phyloP scores from a whole-genome alignment of 306 rosid genomes.

The Carpinus viminea region DNA sequence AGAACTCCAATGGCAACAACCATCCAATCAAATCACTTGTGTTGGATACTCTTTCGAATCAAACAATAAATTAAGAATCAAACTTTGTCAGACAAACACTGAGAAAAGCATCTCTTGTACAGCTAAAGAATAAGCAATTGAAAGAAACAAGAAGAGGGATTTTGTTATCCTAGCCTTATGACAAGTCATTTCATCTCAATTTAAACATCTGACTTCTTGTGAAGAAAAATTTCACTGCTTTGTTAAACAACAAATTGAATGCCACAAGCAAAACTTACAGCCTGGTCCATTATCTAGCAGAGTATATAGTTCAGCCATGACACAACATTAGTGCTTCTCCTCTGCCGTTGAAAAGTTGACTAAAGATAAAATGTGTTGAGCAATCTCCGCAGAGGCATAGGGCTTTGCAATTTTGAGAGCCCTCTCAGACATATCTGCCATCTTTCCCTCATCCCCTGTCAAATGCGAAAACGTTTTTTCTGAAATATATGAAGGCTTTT shows the following conservation, averaged over 20 bases:
- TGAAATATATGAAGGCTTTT: not conserved
- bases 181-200: not conserved
- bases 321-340: slow-evolving; percentile 14
- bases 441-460: slow-evolving; percentile 59
- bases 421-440: slow-evolving; percentile 77
- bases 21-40: not conserved
- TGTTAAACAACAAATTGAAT: not conserved
- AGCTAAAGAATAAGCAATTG: not conserved
- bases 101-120: not conserved
- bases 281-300: not conserved
- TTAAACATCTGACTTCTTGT: not conserved
- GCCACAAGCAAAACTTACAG: slow-evolving; percentile 11
- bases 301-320: not conserved
- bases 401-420: slow-evolving; percentile 64
- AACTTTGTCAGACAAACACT: not conserved
- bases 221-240: not conserved
- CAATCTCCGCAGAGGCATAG: slow-evolving; percentile 63
- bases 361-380: slow-evolving; percentile 54
- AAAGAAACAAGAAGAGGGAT: not conserved
- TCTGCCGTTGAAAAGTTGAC: slow-evolving; percentile 35
- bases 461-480: slow-evolving; percentile 6
- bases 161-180: not conserved
- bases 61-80: not conserved
- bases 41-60: not conserved
- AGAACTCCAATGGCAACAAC: not conserved